Evolutionary conservation across 2,329 filamentous ascomycete species (phyloP).

Genomic region (Trichoderma hamatum): DNA sequence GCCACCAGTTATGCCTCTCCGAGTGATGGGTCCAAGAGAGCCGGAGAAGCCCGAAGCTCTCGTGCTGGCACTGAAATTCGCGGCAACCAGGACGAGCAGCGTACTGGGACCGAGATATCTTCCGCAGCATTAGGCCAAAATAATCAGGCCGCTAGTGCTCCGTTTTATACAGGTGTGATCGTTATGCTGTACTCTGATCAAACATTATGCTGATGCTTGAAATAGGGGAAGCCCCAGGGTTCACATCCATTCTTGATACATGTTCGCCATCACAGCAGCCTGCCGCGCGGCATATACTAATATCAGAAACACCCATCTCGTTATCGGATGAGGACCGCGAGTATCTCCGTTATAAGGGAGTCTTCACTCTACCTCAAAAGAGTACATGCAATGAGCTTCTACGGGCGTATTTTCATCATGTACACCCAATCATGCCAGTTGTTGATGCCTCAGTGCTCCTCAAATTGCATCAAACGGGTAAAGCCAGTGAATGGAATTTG

Average conservation of each 20-base stretch:
- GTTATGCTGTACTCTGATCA: neutral
- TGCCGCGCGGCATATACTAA: constrained; percentile 7
- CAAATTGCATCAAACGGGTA: neutral
- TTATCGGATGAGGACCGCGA: neutral
- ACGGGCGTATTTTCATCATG: constrained; percentile 18
- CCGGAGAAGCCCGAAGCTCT: neutral
- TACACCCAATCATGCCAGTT: constrained; percentile 10
- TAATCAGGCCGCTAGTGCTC: neutral
- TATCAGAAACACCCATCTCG: neutral
- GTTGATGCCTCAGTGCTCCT: constrained; percentile 16
- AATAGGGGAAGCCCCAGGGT: neutral
- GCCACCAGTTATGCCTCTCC: neutral
- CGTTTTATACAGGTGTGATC: constrained; percentile 1
- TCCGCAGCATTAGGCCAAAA: constrained; percentile 2
- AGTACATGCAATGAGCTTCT: constrained; percentile 13
- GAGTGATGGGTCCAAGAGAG: neutral
- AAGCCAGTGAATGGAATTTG: constrained; percentile 1
- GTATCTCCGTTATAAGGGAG: constrained; percentile 2
- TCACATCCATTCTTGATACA: neutral
- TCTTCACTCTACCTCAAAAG: constrained; percentile 1
- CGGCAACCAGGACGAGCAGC: constrained; percentile 1
- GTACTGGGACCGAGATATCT: neutral
- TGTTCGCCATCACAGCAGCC: constrained; percentile 2
- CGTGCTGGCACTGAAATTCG: neutral
- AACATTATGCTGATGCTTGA: neutral